These are phyloP conservation scores for Leccinum olivaceopallidum DNA, from an alignment of 768 basidiomycete species.

Conservation along the genomic window DNA sequence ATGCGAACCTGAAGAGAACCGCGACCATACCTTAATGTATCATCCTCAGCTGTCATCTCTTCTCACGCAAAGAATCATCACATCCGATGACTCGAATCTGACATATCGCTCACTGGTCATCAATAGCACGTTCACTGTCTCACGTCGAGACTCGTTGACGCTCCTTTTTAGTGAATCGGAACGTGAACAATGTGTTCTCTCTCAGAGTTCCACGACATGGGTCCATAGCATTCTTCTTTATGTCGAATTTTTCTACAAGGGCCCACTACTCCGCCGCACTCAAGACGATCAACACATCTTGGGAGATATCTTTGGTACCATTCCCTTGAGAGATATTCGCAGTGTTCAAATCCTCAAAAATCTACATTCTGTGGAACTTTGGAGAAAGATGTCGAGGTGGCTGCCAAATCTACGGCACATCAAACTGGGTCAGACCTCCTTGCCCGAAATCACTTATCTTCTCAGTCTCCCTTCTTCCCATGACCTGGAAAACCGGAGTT, in stretches of 20 bases:
- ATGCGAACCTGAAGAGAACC: too few relatives aligned
- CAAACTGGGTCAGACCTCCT: background rate
- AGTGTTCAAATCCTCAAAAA: background rate
- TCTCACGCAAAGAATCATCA: background rate
- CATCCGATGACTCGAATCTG: background rate
- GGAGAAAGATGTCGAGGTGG: background rate
- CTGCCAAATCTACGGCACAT: background rate
- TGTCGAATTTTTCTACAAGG: background rate
- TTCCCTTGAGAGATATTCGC: background rate
- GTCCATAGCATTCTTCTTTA: background rate
- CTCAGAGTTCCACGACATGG: background rate
- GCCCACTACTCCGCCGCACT: background rate
- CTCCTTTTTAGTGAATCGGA: background rate
- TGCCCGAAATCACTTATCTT: background rate
- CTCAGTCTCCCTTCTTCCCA: background rate
- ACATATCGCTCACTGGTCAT: background rate
- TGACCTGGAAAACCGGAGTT: background rate
- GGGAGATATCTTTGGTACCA: background rate
- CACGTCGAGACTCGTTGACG: background rate
- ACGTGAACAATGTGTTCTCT: background rate
- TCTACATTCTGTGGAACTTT: background rate
- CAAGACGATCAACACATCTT: background rate
- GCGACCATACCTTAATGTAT: too few relatives aligned
- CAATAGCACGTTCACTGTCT: background rate
- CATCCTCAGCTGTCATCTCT: background rate